A percentile compares a stretch with the other conserved stretches of the same genome.
Conservation (phyloP, 208 protist genomes). For the Hexamita inflata region DNA sequence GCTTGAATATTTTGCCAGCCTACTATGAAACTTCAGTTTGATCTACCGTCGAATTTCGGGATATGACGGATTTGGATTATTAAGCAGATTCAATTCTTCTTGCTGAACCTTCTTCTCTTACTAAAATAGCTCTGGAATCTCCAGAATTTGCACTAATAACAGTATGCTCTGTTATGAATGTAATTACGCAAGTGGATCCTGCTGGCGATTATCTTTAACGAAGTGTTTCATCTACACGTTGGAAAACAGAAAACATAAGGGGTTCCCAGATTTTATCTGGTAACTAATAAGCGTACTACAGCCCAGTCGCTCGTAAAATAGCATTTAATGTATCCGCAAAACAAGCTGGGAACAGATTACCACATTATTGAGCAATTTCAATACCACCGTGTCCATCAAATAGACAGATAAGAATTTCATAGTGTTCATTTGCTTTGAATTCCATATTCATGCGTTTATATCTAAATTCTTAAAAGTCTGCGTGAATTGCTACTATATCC, state of each 20-base stretch:
- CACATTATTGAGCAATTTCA: neutral
- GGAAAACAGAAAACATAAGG: slow-evolving; percentile 8
- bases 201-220: neutral
- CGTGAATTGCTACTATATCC: neutral
- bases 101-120: neutral
- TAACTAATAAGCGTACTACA: neutral
- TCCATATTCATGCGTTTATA: too few species aligned
- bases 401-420: slow-evolving; percentile 13
- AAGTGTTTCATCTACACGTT: neutral
- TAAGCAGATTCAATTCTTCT: neutral
- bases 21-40: neutral
- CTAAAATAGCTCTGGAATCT: slow-evolving; percentile 15
- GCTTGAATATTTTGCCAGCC: neutral
- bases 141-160: slow-evolving; percentile 23
- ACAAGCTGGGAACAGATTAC: neutral
- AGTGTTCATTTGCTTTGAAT: neutral
- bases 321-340: slow-evolving; percentile 11
- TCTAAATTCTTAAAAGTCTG: neutral
- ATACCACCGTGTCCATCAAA: slow-evolving; percentile 21
- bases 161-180: neutral
- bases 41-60: neutral
- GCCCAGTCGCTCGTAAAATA: neutral
- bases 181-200: slow-evolving; percentile 7
- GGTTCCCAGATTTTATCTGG: slow-evolving; percentile 5
- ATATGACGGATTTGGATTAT: neutral